A percentile compares a stretch with the other conserved stretches of the same genome.
Conservation (phyloP, 2,329 filamentous ascomycete genomes). For the Hymenoscyphus linearis region DNA sequence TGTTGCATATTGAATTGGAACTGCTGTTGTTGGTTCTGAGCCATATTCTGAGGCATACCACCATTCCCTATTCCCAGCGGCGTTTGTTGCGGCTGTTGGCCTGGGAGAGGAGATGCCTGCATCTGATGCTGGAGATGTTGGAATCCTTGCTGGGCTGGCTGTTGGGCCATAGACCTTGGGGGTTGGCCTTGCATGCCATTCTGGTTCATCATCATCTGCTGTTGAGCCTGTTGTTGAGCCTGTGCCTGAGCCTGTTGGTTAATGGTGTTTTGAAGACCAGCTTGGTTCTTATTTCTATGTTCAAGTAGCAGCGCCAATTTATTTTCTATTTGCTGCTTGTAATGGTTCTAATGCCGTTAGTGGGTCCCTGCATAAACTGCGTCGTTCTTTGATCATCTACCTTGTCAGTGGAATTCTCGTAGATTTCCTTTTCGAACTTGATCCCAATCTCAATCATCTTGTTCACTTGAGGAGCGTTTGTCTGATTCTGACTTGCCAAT, state of each 20-base stretch:
- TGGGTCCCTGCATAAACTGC: background rate
- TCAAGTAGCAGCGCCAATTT: constrained; percentile 30
- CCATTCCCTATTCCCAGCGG: constrained; percentile 32
- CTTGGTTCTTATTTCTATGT: constrained; percentile 25
- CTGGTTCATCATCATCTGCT: constrained; percentile 50
- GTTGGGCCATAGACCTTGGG: constrained; percentile 42
- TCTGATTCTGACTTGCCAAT: constrained; percentile 23
- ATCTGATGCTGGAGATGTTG: constrained; percentile 55
- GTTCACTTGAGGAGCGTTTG: constrained; percentile 19
- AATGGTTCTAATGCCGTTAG: constrained; percentile 24
- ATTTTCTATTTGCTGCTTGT: constrained; percentile 24
- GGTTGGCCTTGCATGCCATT: constrained; percentile 47
- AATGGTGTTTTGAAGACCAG: constrained; percentile 40
- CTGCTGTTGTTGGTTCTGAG: constrained; percentile 25
- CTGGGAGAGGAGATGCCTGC: constrained; percentile 49
- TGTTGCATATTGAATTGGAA: constrained; percentile 40
- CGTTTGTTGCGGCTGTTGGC: constrained; percentile 35
- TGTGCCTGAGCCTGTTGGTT: constrained; percentile 35
- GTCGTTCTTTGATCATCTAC: constrained; percentile 14
- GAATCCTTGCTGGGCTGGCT: constrained; percentile 48
- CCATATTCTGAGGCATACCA: constrained; percentile 26
- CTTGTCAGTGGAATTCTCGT: constrained; percentile 26
- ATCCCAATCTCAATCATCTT: constrained; percentile 29
- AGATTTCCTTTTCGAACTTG: constrained; percentile 29
- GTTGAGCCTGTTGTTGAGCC: constrained; percentile 37